phyloP scores from a whole-genome alignment of 352 stramenopile genomes.

The Phytopythium oedochilum region DNA sequence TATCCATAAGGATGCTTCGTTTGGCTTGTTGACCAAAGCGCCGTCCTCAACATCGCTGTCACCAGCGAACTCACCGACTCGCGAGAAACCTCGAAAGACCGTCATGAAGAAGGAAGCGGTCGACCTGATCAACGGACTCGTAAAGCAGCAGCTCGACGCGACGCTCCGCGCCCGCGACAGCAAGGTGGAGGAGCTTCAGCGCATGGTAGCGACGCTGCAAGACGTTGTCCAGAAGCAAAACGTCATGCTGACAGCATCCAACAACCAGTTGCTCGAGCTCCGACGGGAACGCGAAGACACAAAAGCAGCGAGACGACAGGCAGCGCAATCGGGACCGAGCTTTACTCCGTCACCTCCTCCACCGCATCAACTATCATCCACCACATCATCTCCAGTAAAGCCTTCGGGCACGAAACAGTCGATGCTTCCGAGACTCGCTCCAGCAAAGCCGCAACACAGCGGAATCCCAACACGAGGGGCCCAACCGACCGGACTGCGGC shows the following conservation, averaged over 20 bases:
- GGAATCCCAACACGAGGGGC: not conserved
- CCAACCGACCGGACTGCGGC: not conserved
- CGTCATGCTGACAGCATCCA: constrained; percentile 28
- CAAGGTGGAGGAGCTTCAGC: constrained; percentile 38
- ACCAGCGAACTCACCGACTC: not conserved
- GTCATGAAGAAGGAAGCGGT: constrained; percentile 50
- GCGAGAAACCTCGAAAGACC: constrained; percentile 20
- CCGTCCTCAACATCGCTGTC: not conserved
- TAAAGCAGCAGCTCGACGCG: constrained; percentile 32
- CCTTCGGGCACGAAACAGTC: not conserved
- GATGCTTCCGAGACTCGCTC: not conserved
- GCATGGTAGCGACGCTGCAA: constrained; percentile 31
- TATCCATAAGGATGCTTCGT: constrained; percentile 1
- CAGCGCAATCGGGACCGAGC: not conserved
- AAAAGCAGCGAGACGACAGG: not conserved
- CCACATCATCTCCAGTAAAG: not conserved
- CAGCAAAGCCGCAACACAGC: not conserved
- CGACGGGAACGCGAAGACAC: not conserved
- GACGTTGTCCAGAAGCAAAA: constrained; percentile 37
- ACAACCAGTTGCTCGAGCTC: constrained; percentile 16
- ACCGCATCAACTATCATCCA: not conserved
- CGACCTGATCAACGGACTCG: constrained; percentile 29
- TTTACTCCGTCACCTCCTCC: not conserved
- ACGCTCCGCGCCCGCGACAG: constrained; percentile 31
- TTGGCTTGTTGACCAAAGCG: not conserved